These are phyloP conservation scores for Naganishia vaughanmartiniae DNA, from an alignment of 768 basidiomycete genomes.

Conservation along the genomic window DNA sequence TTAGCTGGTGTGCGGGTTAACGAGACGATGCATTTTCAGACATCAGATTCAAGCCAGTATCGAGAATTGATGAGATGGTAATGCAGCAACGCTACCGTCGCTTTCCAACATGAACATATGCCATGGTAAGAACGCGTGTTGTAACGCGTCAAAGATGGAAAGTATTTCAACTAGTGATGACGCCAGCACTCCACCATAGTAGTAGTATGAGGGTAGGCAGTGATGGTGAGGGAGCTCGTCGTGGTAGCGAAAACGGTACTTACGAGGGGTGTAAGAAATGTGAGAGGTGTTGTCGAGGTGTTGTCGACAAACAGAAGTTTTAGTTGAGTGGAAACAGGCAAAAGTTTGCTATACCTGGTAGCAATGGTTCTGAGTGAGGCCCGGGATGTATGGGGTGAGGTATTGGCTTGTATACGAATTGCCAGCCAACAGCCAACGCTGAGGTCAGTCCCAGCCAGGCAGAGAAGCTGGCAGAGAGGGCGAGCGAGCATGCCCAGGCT, in stretches of 20 bases:
- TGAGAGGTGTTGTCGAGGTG: conserved; percentile 1
- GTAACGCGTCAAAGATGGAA: conserved; percentile 11
- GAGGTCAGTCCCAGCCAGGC: too few relatives aligned
- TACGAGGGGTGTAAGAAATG: background rate
- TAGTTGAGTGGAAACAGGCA: too few relatives aligned
- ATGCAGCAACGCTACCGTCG: background rate
- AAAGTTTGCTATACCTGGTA: background rate
- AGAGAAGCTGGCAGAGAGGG: too few relatives aligned
- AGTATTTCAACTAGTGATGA: conserved; percentile 22
- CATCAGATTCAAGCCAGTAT: background rate
- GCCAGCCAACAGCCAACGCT: too few relatives aligned
- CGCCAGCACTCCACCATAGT: conserved; percentile 11
- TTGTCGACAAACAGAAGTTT: background rate
- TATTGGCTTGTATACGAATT: too few relatives aligned
- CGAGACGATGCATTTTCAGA: background rate
- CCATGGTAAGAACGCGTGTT: conserved; percentile 6
- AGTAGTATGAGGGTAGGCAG: background rate
- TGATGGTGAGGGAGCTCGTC: background rate
- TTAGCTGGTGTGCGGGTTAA: background rate
- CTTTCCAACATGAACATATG: background rate
- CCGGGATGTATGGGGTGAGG: background rate
- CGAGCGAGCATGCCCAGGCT: too few relatives aligned
- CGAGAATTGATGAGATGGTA: background rate
- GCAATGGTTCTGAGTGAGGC: background rate
- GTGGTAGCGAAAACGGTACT: conserved; percentile 3